phyloP scores from a whole-genome alignment of 192 early-diverging fungal genomes.

The Paraglomus brasilianum region DNA sequence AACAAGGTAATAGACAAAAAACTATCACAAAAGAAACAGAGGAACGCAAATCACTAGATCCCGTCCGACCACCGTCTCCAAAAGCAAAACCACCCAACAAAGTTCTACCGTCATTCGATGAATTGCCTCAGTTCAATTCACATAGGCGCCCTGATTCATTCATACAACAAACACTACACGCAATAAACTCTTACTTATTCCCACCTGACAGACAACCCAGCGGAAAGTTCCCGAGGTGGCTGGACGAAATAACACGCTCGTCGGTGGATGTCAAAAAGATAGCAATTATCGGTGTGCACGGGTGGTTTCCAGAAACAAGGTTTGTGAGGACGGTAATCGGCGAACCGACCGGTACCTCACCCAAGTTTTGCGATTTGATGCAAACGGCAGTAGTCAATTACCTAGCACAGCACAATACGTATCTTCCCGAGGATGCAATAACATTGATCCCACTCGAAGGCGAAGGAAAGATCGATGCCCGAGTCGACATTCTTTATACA shows the following conservation, averaged over 20 bases:
- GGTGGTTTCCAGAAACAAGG: slow-evolving; percentile 79
- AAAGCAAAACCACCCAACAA: slow-evolving; percentile 9
- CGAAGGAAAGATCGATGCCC: slow-evolving; percentile 87
- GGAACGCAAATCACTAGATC: not conserved
- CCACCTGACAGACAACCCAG: slow-evolving; percentile 2
- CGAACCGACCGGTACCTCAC: slow-evolving; percentile 90
- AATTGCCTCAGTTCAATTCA: not conserved
- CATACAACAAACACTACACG: slow-evolving; percentile 20
- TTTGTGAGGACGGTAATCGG: slow-evolving; percentile 76
- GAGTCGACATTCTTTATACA: slow-evolving; percentile 79
- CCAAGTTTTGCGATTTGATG: slow-evolving; percentile 90
- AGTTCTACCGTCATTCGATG: slow-evolving; percentile 18
- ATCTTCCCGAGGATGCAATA: slow-evolving; percentile 48
- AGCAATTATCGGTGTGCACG: slow-evolving; percentile 85
- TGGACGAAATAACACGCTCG: slow-evolving; percentile 29
- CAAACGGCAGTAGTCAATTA: slow-evolving; percentile 59
- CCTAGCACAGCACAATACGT: slow-evolving; percentile 51
- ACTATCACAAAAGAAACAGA: not conserved
- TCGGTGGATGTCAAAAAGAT: slow-evolving; percentile 50
- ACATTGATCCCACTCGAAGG: slow-evolving; percentile 84
- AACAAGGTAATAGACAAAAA: slow-evolving; percentile 2
- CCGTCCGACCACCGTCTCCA: not conserved
- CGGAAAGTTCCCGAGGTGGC: not conserved
- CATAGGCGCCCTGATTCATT: not conserved
- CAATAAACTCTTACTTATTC: slow-evolving; percentile 30